Base-by-base conservation (phyloP, 2,329 filamentous ascomycete species). In the Colletotrichum sojae region DNA sequence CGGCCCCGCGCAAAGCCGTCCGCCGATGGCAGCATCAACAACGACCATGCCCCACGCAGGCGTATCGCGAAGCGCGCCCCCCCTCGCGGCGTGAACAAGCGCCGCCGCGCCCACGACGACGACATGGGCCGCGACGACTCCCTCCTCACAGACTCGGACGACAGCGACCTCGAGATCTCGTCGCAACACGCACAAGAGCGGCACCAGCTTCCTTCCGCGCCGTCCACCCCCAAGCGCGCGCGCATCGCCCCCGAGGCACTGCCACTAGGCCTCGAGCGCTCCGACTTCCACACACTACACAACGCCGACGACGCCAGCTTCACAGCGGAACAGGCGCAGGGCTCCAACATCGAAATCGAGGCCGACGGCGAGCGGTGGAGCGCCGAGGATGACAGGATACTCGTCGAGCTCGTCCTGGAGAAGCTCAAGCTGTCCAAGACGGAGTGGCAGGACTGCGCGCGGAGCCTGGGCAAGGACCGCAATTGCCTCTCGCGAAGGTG, bases 371-470 rank as follows among this genome's bases (percentile, higher is more conserved):
- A 83, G 66, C 79, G 80, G 46, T 92, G 90, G 90, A 89, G 84
- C 68, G 82, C 83, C 2, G 89, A 91, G 71, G 89, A 92, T 70
- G 90, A 92, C 76, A 83, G 88, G 66, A 83, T 90, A 66, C 82
- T 92, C 2, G 88, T 92, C n/a, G 89, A 91, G 78, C 83, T 92
- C 18, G 88, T 92, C 46, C 82, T 92, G 6, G 89, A 90, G 76
- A 91, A 91, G 81, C 83, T 92, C 63, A 87, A 87, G 78, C 83
- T 92, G 22, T 86, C 85, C 73, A 90, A 89, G 78, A 83, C 85
- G 58, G 89, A 92, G 67, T 91, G 89, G 90, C 88, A 90, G 68
- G 89, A 92, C 75, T 91, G 89, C 77, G 90, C 89, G 51, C 83
- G 88, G 68, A 89, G 83, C 72, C 81, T 92, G 8, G 89, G 90